phyloP scores from a whole-genome alignment of 345 rosid species.

The Excoecaria agallocha region DNA sequence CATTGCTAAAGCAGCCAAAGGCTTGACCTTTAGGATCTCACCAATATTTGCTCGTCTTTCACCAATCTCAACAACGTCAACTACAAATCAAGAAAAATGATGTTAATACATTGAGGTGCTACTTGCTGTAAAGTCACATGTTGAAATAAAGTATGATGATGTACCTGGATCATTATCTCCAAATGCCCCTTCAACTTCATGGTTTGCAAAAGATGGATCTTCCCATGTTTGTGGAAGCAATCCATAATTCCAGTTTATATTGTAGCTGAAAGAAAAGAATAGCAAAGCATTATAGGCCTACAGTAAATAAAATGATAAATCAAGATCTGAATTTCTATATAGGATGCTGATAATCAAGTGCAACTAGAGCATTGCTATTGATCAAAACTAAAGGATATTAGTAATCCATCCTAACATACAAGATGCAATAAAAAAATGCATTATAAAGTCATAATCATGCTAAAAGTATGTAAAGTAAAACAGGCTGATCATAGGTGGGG shows the following conservation, averaged over 20 bases:
- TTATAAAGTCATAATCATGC: too few relatives aligned
- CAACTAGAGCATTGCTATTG: background rate
- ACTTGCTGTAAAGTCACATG: background rate
- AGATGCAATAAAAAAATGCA: background rate
- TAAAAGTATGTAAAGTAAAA: too few relatives aligned
- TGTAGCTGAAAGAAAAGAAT: slow-evolving; percentile 48
- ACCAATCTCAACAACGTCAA: slow-evolving; percentile 97
- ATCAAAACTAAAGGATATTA: background rate
- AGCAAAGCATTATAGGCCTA: background rate
- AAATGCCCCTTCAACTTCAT: slow-evolving; percentile 84
- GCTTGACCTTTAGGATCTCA: slow-evolving; percentile 76
- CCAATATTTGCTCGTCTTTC: slow-evolving; percentile 64
- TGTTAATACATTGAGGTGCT: background rate
- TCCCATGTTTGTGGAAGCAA: slow-evolving; percentile 99
- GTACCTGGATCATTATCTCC: slow-evolving; percentile 96
- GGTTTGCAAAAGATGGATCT: slow-evolving; percentile 77
- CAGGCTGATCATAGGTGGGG: background rate
- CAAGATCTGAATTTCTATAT: background rate
- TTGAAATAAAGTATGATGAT: background rate
- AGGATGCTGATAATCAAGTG: background rate
- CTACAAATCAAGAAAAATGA: slow-evolving; percentile 32
- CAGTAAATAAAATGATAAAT: background rate
- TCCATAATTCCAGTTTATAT: slow-evolving; percentile 97
- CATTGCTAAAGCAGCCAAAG: slow-evolving; percentile 90
- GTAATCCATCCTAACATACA: background rate